Evolutionary conservation across 176 grass and related monocot species (phyloP), one percentile per base, ranked within the genome.

Genomic region (Triticum aestivum): DNA sequence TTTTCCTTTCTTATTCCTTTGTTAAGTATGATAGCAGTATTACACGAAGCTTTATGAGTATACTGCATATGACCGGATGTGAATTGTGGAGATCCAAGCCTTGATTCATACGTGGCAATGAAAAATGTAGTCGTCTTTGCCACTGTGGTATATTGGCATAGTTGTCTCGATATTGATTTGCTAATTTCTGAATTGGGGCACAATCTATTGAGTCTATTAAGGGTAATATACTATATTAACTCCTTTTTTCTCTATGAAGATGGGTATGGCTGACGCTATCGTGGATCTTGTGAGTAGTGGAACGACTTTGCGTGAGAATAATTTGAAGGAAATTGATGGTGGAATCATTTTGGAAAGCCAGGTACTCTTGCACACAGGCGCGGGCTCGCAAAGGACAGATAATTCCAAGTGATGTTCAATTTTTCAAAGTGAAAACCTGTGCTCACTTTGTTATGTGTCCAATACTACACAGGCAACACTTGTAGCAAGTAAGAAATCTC

Each of bases 261-360:
- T 99, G 97, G 97, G 97, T 69, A 99, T 89, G 90, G 90, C 92
- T 84, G 97, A 99, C 90, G 94, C 78, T 84, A 99, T 99, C 52
- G 80, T 99, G 65, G 97, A 99, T 94, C 97, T 98, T 3, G 94
- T 99, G 83, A 99, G 97, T 89, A 99, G 97, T 51, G 97, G 94
- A 84, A 96, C 77, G 3, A 99, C 97, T 24, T 90, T 99, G 83
- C 92, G 87, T 41, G 97, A 99, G 83, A 99, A 99, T 79, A 94
- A 99, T 87, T 82, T 99, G 73, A 99, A 99, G 90, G 97, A 99
- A 91, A 86, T 99, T 69, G 87, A 99, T 83, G 94, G 89, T 23
- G 94, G 97, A 11, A 62, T 95, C 80, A 89, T 99, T 88, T 83
- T 99, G 80, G 66, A 96, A 91, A 99, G 97, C 83, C 97, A 99